Evolutionary conservation across 371 early-diverging fungal species (phyloP).

Genomic region (Nematocida sp.): DNA sequence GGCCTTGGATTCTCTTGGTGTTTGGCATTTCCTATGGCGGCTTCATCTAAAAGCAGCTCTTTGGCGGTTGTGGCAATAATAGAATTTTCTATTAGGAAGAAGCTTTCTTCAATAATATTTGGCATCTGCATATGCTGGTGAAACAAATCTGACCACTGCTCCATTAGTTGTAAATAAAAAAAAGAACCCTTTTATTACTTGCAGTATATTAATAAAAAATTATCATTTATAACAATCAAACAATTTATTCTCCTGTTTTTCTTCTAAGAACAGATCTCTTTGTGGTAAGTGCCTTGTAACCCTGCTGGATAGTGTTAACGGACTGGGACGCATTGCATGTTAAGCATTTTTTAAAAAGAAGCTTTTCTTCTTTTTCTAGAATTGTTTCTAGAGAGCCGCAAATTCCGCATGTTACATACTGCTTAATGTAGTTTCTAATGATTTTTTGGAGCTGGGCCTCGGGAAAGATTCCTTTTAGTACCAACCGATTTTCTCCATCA

Average conservation of each 20-base stretch:
- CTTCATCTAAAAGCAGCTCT: background rate
- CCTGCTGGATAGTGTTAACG: slow-evolving; percentile 74
- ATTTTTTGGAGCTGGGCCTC: slow-evolving; percentile 96
- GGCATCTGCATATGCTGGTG: slow-evolving; percentile 23
- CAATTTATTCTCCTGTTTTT: slow-evolving; percentile 49
- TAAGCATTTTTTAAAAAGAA: slow-evolving; percentile 93
- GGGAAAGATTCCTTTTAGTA: slow-evolving; percentile 95
- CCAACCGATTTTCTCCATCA: slow-evolving; percentile 81
- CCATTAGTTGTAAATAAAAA: slow-evolving; percentile 31
- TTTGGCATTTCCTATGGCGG: background rate
- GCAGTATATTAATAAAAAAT: too few relatives aligned
- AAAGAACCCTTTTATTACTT: background rate
- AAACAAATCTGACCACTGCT: slow-evolving; percentile 42
- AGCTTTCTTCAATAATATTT: background rate
- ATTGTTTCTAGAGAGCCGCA: slow-evolving; percentile 88
- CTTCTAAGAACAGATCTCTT: slow-evolving; percentile 50
- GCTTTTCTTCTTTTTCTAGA: slow-evolving; percentile 87
- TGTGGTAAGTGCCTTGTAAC: slow-evolving; percentile 77
- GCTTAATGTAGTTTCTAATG: slow-evolving; percentile 88
- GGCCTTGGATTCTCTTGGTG: background rate
- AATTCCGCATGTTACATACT: slow-evolving; percentile 96
- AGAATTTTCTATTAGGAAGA: background rate
- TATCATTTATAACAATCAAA: too few relatives aligned
- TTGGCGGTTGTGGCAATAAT: background rate
- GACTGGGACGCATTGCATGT: slow-evolving; percentile 89